phyloP scores from a whole-genome alignment of 495 filamentous ascomycete species.

The Peziza echinospora region DNA sequence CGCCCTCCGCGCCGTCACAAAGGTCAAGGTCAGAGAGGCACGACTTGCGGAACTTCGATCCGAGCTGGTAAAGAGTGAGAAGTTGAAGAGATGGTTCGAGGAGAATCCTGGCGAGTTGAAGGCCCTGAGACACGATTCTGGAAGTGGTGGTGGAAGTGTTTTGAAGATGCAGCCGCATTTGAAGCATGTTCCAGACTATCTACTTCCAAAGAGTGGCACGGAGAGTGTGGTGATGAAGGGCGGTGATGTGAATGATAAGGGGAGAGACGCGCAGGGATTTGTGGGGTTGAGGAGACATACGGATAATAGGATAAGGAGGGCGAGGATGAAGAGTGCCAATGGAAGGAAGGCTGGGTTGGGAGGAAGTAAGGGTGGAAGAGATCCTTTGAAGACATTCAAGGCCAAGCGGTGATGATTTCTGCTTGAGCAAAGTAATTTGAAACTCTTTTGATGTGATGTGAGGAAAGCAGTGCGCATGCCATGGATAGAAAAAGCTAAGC shows the following conservation, averaged over 20 bases:
- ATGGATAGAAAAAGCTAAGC: too few species aligned
- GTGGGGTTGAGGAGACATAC: conserved; percentile 52
- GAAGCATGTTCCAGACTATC: conserved; percentile 86
- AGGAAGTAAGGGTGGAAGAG: conserved; percentile 37
- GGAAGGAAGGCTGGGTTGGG: conserved; percentile 31
- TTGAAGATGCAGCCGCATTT: conserved; percentile 69
- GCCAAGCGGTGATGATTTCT: conserved; percentile 11
- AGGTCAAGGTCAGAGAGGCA: conserved; percentile 70
- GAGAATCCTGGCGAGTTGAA: conserved; percentile 80
- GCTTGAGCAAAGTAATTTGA: not conserved
- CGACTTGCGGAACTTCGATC: conserved; percentile 65
- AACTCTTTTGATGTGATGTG: too few species aligned
- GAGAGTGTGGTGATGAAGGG: conserved; percentile 37
- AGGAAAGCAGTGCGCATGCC: too few species aligned
- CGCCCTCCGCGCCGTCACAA: conserved; percentile 60
- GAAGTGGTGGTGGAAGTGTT: conserved; percentile 51
- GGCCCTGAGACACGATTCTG: conserved; percentile 60
- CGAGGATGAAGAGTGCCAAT: conserved; percentile 26
- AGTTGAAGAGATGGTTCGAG: conserved; percentile 84
- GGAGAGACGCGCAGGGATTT: conserved; percentile 39
- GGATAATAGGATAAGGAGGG: conserved; percentile 51
- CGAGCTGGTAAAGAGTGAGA: conserved; percentile 80
- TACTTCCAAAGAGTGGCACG: conserved; percentile 68
- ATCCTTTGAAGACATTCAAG: conserved; percentile 85
- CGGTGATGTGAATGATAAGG: conserved; percentile 28